These are phyloP conservation scores for Pseudomassariella vexata DNA, from an alignment of 2,329 filamentous ascomycete genomes.

Conservation along the genomic window DNA sequence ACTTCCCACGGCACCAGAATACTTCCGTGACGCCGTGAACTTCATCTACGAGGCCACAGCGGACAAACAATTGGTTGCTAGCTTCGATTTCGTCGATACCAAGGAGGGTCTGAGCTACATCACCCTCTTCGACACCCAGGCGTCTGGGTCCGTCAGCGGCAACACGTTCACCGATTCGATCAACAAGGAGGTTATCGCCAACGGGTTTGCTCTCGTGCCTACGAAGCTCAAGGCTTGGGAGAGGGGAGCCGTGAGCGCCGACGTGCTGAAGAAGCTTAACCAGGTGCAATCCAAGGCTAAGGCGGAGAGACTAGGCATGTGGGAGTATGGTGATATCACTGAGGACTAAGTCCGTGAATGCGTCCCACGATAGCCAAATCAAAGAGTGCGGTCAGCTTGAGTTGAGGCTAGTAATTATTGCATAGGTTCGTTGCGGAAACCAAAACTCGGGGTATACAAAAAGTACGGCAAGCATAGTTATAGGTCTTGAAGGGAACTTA, in stretches of 20 bases:
- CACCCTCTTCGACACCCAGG: conserved; percentile 77
- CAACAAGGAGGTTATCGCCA: conserved; percentile 79
- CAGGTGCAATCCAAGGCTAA: conserved; percentile 75
- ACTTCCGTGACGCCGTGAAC: conserved; percentile 71
- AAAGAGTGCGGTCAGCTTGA: neutral
- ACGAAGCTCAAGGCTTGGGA: conserved; percentile 92
- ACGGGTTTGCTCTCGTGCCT: conserved; percentile 86
- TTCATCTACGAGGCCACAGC: conserved; percentile 72
- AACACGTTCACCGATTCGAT: conserved; percentile 67
- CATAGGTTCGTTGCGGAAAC: no score
- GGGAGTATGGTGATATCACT: conserved; percentile 96
- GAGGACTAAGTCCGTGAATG: conserved; percentile 68
- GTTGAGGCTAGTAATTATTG: neutral
- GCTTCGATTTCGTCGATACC: conserved; percentile 76
- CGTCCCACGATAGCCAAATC: neutral
- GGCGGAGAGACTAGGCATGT: conserved; percentile 76
- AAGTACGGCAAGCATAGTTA: neutral
- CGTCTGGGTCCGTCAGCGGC: conserved; percentile 42
- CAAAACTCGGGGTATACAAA: neutral
- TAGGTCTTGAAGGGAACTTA: neutral
- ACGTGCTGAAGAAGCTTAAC: conserved; percentile 66
- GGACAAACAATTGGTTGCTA: conserved; percentile 75
- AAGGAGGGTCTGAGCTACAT: conserved; percentile 80
- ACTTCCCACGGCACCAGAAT: conserved; percentile 76
- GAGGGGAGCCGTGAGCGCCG: conserved; percentile 60